Conservation (phyloP, 257 asterid genomes). For the Fraxinus anomala region DNA sequence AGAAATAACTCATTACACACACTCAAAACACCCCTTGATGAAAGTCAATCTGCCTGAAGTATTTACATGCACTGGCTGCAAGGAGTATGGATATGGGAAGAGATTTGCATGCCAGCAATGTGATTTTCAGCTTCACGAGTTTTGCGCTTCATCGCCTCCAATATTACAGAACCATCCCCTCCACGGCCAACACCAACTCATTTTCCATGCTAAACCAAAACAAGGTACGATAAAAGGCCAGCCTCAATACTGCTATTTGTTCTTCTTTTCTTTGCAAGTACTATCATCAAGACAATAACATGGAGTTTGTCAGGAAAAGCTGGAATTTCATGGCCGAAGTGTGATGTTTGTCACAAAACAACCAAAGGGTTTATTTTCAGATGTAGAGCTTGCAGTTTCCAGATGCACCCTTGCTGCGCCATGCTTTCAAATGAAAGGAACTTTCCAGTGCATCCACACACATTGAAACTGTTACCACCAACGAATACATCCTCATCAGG, state of each 20-base stretch:
- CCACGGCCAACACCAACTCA: slow-evolving; percentile 83
- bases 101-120: slow-evolving; percentile 71
- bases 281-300: neutral
- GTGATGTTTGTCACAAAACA: slow-evolving; percentile 69
- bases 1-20: slow-evolving; percentile 58
- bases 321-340: slow-evolving; percentile 69
- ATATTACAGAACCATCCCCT: slow-evolving; percentile 63
- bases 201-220: slow-evolving; percentile 70
- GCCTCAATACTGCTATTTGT: too few species aligned
- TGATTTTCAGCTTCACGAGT: slow-evolving; percentile 75
- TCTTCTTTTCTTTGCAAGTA: neutral
- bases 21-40: slow-evolving; percentile 65
- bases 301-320: slow-evolving; percentile 33
- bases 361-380: slow-evolving; percentile 67
- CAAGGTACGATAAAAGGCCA: slow-evolving; percentile 41
- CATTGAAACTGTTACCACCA: slow-evolving; percentile 51
- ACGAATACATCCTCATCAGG: slow-evolving; percentile 2
- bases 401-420: slow-evolving; percentile 93
- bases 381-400: slow-evolving; percentile 83
- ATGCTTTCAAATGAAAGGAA: slow-evolving; percentile 57
- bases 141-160: slow-evolving; percentile 68
- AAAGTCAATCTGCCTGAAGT: slow-evolving; percentile 45
- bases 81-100: slow-evolving; percentile 73
- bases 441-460: slow-evolving; percentile 51
- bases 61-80: slow-evolving; percentile 71